Percentiles rank a stretch among this genome's conserved stretches.
These are phyloP conservation scores for Candida neerlandica DNA, from an alignment of 1,139 yeast genomes.

Conservation along the genomic window DNA sequence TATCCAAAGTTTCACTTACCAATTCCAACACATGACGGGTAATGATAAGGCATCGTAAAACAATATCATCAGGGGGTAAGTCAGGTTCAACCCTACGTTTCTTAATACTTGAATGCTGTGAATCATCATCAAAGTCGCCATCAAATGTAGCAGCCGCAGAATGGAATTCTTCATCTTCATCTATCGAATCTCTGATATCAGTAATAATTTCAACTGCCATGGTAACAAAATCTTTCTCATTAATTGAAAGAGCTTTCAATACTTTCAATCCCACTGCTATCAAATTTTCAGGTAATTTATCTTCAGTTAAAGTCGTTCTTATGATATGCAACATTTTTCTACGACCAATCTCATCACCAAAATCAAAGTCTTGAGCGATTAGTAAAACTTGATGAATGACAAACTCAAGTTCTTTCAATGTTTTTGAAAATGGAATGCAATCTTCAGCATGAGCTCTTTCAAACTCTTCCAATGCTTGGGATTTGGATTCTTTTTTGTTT, in stretches of 20 bases:
- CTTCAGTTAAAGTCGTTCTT: conserved; percentile 60
- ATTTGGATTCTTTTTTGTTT: conserved; percentile 1
- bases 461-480: conserved; percentile 9
- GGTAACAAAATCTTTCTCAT: conserved; percentile 80
- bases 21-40: conserved; percentile 74
- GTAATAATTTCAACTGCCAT: conserved; percentile 86
- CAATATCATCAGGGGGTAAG: conserved; percentile 49
- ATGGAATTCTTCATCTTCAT: conserved; percentile 46
- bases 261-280: conserved; percentile 64
- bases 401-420: conserved; percentile 65
- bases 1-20: conserved; percentile 63
- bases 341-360: conserved; percentile 90
- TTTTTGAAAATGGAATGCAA: conserved; percentile 28
- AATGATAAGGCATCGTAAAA: conserved; percentile 67
- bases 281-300: conserved; percentile 54
- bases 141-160: conserved; percentile 53
- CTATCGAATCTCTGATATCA: conserved; percentile 73
- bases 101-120: conserved; percentile 18
- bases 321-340: conserved; percentile 75
- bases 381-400: conserved; percentile 72
- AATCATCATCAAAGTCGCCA: conserved; percentile 23
- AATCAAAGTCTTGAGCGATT: conserved; percentile 75
- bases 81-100: conserved; percentile 40
- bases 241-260: conserved; percentile 69
- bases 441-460: conserved; percentile 20